A percentile compares a stretch with the other conserved stretches of the same genome.
These are phyloP conservation scores for Botrytis porri DNA, from an alignment of 2,329 filamentous ascomycete genomes.

Conservation along the genomic window DNA sequence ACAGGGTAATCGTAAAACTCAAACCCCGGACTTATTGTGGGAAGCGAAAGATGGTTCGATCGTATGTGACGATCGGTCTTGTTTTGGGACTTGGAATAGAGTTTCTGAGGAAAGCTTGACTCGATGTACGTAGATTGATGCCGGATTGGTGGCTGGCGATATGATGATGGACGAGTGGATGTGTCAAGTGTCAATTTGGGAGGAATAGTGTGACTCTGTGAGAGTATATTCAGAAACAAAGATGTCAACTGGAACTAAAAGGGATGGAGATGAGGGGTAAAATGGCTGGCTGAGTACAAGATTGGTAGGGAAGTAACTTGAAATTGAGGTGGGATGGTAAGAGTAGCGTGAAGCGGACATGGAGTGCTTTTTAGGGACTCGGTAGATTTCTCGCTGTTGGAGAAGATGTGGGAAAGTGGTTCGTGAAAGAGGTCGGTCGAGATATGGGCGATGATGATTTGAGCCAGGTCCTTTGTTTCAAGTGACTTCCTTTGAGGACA, in stretches of 20 bases:
- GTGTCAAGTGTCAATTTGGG: neutral
- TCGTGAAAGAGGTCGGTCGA: neutral
- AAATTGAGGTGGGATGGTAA: neutral
- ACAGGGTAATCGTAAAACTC: neutral
- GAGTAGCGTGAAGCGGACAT: too few relatives aligned
- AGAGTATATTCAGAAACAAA: neutral
- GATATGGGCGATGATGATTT: neutral
- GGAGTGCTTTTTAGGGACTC: neutral
- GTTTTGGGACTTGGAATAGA: neutral
- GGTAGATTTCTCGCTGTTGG: neutral
- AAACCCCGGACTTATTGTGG: conserved; percentile 11
- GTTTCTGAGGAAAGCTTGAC: neutral
- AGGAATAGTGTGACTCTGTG: neutral
- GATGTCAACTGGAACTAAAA: neutral
- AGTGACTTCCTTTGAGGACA: neutral
- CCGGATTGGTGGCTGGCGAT: neutral
- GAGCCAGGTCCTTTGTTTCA: neutral
- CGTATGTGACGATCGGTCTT: neutral
- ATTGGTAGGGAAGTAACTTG: neutral
- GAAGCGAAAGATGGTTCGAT: neutral
- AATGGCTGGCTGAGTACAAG: neutral
- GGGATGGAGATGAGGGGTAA: neutral
- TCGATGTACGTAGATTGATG: neutral
- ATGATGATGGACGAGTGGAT: neutral
- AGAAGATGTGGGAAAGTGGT: neutral